Base-by-base conservation (phyloP, 345 rosid species). In the Eucalyptus fibrosa region DNA sequence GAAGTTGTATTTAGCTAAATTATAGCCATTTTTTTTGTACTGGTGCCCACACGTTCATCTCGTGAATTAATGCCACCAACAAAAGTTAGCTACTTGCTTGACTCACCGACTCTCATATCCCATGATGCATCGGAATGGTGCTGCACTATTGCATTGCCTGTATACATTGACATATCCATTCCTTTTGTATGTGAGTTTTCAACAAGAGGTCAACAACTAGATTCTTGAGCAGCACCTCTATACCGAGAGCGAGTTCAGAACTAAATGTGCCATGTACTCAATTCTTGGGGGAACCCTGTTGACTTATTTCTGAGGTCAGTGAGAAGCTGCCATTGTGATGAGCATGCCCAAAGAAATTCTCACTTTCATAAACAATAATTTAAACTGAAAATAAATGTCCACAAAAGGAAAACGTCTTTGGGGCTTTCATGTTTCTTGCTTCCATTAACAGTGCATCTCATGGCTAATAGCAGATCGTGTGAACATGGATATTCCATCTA, bases 11-110 rank as follows among this genome's bases (percentile, higher is more conserved):
- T 86, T 89, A 87, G 90, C 86, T 88, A 81, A 91, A 89, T 89
- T 87, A 89, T 90, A 32, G 95, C 93, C 93, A 92, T 92, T 92
- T 93, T 93, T 87, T 83, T 88, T 86, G 55, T 88, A 89, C 92
- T 50, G 65, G 60, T 8, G 37, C 82, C 87, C 10, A 12, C 50
- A 4, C 82, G 26, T 86, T 9, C 55, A 42, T 72, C 86, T 62
- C 21, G 4, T 65, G 34, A 67, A 87, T 67, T 42, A 87, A 42
- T 37, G 65, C 72, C 50, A 59, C 7, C 16, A 6, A 44, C 87
- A 53, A 51, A 55, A 51, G 60, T 49, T 16, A 19, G 59, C 42
- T 86, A 30, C 87, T 28, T 32, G 69, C 88, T 87, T 24, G 23
- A 37, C 83, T 77, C 83, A 21, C 83, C 28, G 30, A 77, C 47